These are phyloP conservation scores for Thelonectria rubi DNA, from an alignment of 2,329 filamentous ascomycete species.

Conservation along the genomic window DNA sequence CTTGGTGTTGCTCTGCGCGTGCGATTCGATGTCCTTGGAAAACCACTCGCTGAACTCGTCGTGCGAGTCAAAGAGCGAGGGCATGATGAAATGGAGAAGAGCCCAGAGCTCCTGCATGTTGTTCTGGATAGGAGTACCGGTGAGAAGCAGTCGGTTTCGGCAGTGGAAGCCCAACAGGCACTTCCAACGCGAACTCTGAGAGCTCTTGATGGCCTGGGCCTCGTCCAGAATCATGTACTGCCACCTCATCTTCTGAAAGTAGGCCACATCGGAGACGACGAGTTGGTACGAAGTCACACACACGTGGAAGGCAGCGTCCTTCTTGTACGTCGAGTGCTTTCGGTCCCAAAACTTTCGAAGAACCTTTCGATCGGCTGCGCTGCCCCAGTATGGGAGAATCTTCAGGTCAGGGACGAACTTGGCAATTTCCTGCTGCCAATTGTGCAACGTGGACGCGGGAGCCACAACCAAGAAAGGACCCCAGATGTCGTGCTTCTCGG, in stretches of 20 bases:
- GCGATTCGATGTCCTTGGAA: conserved; percentile 95
- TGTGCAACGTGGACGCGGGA: conserved; percentile 94
- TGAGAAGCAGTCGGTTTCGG: conserved; percentile 90
- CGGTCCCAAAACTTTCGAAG: conserved; percentile 99
- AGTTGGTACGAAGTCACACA: conserved; percentile 97
- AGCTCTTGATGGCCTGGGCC: conserved; percentile 98
- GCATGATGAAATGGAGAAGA: conserved; percentile 98
- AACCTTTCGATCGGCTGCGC: conserved; percentile 91
- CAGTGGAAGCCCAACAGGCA: conserved; percentile 92
- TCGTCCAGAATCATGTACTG: conserved; percentile 99
- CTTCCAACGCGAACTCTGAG: conserved; percentile 96
- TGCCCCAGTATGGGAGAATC: conserved; percentile 97
- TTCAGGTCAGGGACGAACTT: conserved; percentile 95
- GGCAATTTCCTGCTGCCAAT: conserved; percentile 98
- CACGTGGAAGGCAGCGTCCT: conserved; percentile 94
- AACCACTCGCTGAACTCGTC: conserved; percentile 96
- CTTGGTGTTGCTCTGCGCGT: conserved; percentile 99
- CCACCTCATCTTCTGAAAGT: conserved; percentile 99
- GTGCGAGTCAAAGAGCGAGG: conserved; percentile 94
- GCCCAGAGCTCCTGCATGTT: conserved; percentile 99
- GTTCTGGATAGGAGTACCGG: conserved; percentile 98
- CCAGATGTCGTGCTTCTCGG: conserved; percentile 98
- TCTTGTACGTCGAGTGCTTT: conserved; percentile 94
- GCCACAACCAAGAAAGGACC: conserved; percentile 97
- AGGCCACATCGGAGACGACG: conserved; percentile 93